Evolutionary conservation across 257 asterid genomes (phyloP).

Genomic region (Nicotiana undulata): DNA sequence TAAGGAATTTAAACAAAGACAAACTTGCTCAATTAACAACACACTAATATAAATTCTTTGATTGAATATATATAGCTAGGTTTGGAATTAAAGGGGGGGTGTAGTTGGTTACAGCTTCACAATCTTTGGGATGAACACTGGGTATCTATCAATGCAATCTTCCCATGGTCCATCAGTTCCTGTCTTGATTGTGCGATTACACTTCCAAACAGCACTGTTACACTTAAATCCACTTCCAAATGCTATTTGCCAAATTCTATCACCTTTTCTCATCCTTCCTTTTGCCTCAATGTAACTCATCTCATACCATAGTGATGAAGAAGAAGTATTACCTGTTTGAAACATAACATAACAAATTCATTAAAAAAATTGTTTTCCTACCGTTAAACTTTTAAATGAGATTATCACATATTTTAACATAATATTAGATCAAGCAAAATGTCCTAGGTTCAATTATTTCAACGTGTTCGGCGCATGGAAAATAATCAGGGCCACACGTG

Average conservation of each 20-base stretch:
- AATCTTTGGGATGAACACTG: conserved; percentile 71
- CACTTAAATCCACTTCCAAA: conserved; percentile 87
- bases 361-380: not conserved
- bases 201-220: conserved; percentile 83
- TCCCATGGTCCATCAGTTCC: conserved; percentile 67
- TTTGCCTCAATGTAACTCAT: conserved; percentile 59
- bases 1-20: not conserved
- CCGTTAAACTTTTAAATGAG: too few relatives aligned
- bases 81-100: not conserved
- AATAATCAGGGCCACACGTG: too few relatives aligned
- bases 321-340: conserved; percentile 42
- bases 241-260: conserved; percentile 81
- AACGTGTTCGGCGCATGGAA: too few relatives aligned
- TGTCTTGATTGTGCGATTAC: conserved; percentile 52
- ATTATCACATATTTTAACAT: too few relatives aligned
- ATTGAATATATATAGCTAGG: not conserved
- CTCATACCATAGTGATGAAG: conserved; percentile 84
- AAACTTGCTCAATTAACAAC: not conserved
- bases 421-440: too few relatives aligned
- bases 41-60: not conserved
- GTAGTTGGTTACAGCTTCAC: conserved; percentile 45
- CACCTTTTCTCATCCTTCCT: conserved; percentile 75
- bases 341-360: not conserved
- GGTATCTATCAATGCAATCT: conserved; percentile 70
- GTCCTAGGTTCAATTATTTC: too few relatives aligned